These are phyloP conservation scores for Craterostigma plantagineum DNA, from an alignment of 257 asterid genomes.

Conservation along the genomic window DNA sequence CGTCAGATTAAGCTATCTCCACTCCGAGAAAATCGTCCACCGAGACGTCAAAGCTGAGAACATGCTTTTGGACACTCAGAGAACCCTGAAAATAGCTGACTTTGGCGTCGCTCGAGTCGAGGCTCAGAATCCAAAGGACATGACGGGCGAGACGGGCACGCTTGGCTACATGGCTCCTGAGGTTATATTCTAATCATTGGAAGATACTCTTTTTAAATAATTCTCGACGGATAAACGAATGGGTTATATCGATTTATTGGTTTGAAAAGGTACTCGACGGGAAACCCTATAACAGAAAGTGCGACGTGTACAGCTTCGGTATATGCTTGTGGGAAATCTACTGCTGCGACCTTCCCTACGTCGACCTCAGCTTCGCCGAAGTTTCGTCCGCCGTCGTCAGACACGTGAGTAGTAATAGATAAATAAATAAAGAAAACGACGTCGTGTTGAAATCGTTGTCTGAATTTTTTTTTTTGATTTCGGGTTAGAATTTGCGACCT, in stretches of 20 bases:
- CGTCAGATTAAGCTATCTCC: constrained; percentile 69
- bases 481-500: constrained; percentile 71
- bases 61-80: constrained; percentile 50
- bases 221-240: no score
- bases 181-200: no score
- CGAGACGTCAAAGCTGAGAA: constrained; percentile 96
- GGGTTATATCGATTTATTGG: not conserved
- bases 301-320: constrained; percentile 91
- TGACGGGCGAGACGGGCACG: constrained; percentile 98
- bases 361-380: constrained; percentile 76
- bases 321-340: constrained; percentile 89
- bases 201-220: no score
- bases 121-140: constrained; percentile 85
- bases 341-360: constrained; percentile 85
- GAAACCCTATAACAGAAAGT: constrained; percentile 84
- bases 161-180: constrained; percentile 99
- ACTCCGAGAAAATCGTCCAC: constrained; percentile 77
- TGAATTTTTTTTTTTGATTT: no score
- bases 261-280: constrained; percentile 65
- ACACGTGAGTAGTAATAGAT: constrained; percentile 31
- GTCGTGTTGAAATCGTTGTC: no score
- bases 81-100: constrained; percentile 71
- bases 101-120: constrained; percentile 97
- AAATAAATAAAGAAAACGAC: no score
- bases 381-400: constrained; percentile 90